Percentiles rank a stretch among this genome's conserved stretches.
Evolutionary conservation across 805 yeast species (phyloP).

Genomic region (Saccharomycopsis javanensis): DNA sequence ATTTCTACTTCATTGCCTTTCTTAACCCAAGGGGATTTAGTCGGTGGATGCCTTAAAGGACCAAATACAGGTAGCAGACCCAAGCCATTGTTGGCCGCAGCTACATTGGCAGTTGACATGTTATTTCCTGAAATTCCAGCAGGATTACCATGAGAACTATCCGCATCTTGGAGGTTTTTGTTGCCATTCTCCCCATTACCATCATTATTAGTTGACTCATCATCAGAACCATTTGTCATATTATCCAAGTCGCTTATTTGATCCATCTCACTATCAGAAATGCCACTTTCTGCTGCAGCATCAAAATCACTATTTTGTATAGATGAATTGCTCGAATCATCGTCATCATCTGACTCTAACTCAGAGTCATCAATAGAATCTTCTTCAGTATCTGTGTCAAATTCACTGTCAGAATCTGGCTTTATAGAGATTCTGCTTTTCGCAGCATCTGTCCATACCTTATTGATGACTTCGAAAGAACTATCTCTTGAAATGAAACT

Average conservation of each 20-base stretch:
- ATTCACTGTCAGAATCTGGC: constrained; percentile 2
- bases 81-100: constrained; percentile 25
- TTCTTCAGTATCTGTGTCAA: constrained; percentile 25
- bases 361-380: constrained; percentile 22
- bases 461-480: constrained; percentile 40
- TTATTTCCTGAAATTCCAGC: constrained; percentile 19
- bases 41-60: constrained; percentile 33
- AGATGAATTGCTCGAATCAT: neutral
- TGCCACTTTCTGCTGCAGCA: constrained; percentile 5
- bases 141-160: neutral
- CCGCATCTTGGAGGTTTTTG: constrained; percentile 8
- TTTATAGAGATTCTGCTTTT: constrained; percentile 8
- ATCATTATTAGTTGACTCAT: constrained; percentile 1
- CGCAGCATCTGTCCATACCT: constrained; percentile 48
- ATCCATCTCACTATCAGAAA: constrained; percentile 9
- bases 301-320: neutral
- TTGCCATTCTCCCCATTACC: constrained; percentile 11
- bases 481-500: constrained; percentile 53
- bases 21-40: constrained; percentile 34
- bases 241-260: constrained; percentile 12
- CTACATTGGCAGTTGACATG: constrained; percentile 18
- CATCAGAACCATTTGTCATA: constrained; percentile 12
- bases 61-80: constrained; percentile 35
- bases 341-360: neutral
- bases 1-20: constrained; percentile 45